Base-by-base conservation (phyloP, 1,284 basidiomycete species). In the Trichosporon sp. region DNA sequence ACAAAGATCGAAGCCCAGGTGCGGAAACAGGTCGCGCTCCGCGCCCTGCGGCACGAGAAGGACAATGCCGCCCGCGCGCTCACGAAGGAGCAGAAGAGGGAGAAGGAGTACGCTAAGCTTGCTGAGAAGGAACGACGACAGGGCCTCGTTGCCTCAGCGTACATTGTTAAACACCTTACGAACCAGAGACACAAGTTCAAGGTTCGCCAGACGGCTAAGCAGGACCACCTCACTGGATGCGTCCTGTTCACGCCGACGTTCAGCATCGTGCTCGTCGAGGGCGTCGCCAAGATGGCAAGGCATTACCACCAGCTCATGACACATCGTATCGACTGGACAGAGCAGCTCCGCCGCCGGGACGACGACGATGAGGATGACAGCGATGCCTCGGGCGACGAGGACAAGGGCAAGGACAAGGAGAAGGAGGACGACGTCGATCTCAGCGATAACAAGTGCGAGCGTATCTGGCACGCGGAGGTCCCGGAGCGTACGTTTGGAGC, bases 1-100 rank as follows among this genome's bases (percentile, higher is more conserved):
- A 99, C 96, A 2, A 90, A 95, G 69, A 92, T 99, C 13, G 96
- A 99, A 80, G 95, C 95, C 4, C 87, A 91, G 56, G 95, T 99
- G 6, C 84, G 93, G 40, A 85, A 91, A 56, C 95, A 99, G 78
- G 95, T 99, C 33, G 90, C 91, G 0, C 89, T 90, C 81, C 86
- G 96, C 62, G 89, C 89, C 72, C 88, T 93, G 70, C 85, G 83
- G 27, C 96, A 99, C 78, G 92, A 97, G 74, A 91, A 92, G 82
- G 80, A 91, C 85, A 99, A 99, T 73, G 83, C 87, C 8, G 91
- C 92, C 76, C 86, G 93, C 49, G 94, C 95, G 80, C 84, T 99
- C 52, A 96, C 91, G 0, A 88, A 90, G 68, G 95, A 98, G 56
- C 89, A 98, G 78, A 82, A 90, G 25, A 84, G 88, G 58, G 92